Base-by-base conservation (phyloP, 768 basidiomycete species). In the Agaricus subrufescens region DNA sequence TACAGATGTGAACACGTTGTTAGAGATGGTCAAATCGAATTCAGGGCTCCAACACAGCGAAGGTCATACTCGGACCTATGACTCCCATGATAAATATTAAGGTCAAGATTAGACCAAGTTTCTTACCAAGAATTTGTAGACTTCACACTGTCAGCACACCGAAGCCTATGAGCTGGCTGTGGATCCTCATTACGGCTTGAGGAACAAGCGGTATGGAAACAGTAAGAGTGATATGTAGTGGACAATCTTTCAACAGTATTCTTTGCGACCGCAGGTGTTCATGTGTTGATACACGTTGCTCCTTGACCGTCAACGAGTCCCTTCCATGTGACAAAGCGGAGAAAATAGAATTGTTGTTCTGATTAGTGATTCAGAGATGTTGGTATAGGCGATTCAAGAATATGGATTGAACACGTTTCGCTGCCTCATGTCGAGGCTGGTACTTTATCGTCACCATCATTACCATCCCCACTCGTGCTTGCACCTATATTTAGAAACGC, bases 71-170 rank as follows among this genome's bases (percentile, higher is more conserved):
- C 58, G 57, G 75, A 68, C 80, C 78, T 71, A 31, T 29, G 39
- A 42, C 27, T 3, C 6, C n/a, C 23, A 40, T 25, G 15, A 37
- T 23, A 15, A 37, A 4, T 51, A 15, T 38, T 19, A 30, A 37
- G 11, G 14, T 15, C n/a, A 40, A 42, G n/a, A 42, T 4, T 14
- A 42, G 40, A 14, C 26, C 42, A 19, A 29, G 48, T 27, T 52
- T 40, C 47, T 44, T 23, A n/a, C 43, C 42, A 52, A 12, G 31
- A 40, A 12, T 29, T 27, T 29, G 29, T 43, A n/a, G 69, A 72
- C 43, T 72, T 72, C 57, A 82, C 73, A 14, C 66, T 67, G 60
- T 83, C 81, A 0, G 80, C 80, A 80, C 80, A 83, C 78, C 80
- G 19, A 19, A 19, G 19, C 19, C 19, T 19, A 19, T 19, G 19